phyloP scores from a whole-genome alignment of 2,329 filamentous ascomycete species.

The Nemania bipapillata region DNA sequence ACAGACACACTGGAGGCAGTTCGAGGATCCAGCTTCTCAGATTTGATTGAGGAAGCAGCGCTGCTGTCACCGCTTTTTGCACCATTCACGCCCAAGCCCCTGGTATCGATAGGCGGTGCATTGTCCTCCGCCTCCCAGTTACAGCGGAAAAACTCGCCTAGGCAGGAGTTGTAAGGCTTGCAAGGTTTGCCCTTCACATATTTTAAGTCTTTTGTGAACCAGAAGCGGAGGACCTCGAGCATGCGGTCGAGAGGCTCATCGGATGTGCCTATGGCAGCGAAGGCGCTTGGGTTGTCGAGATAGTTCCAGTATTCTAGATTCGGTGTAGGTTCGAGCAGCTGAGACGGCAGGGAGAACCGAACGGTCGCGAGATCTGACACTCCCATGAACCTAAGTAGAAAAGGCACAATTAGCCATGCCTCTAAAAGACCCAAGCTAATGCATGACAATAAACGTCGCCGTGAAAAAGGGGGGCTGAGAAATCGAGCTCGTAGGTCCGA shows the following conservation, averaged over 20 bases:
- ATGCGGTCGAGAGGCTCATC: slow-evolving; percentile 92
- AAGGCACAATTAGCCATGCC: slow-evolving; percentile 46
- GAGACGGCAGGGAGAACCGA: slow-evolving; percentile 93
- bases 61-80: slow-evolving; percentile 50
- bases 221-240: slow-evolving; percentile 93
- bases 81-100: slow-evolving; percentile 51
- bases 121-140: slow-evolving; percentile 93
- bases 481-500: slow-evolving; percentile 38
- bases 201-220: slow-evolving; percentile 99
- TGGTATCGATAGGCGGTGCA: slow-evolving; percentile 71
- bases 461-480: neutral
- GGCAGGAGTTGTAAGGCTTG: slow-evolving; percentile 97
- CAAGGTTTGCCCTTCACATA: slow-evolving; percentile 98
- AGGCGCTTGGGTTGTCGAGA: slow-evolving; percentile 91
- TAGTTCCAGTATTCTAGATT: slow-evolving; percentile 99
- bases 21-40: slow-evolving; percentile 56
- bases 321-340: slow-evolving; percentile 93
- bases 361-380: slow-evolving; percentile 95
- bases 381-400: slow-evolving; percentile 80
- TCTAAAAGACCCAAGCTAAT: neutral
- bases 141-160: slow-evolving; percentile 98
- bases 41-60: slow-evolving; percentile 63
- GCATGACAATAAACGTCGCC: slow-evolving; percentile 32
- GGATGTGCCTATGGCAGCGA: slow-evolving; percentile 83
- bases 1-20: slow-evolving; percentile 64